Evolutionary conservation across 2,329 filamentous ascomycete genomes (phyloP).

Genomic region (Metarhizium rileyi): DNA sequence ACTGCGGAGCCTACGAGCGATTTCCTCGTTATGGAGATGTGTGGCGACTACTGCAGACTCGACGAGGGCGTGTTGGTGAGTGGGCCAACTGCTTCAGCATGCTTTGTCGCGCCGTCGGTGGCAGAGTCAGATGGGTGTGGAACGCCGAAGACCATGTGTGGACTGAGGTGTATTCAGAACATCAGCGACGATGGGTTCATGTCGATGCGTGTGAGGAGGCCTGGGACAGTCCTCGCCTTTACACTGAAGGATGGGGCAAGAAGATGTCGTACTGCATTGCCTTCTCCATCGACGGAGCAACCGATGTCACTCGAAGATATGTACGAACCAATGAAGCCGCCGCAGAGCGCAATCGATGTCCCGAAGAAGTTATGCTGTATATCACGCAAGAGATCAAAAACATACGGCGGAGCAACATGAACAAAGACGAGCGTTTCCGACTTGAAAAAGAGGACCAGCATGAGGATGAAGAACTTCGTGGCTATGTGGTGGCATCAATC

Average conservation of each 20-base stretch:
- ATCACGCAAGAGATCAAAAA: slow-evolving; percentile 87
- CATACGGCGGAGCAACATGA: slow-evolving; percentile 72
- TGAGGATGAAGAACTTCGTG: slow-evolving; percentile 66
- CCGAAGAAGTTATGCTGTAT: slow-evolving; percentile 84
- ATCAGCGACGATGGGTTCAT: slow-evolving; percentile 91
- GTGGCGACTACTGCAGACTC: slow-evolving; percentile 80
- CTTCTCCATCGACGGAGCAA: slow-evolving; percentile 80
- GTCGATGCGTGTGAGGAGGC: slow-evolving; percentile 90
- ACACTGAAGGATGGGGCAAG: slow-evolving; percentile 91
- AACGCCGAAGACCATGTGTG: slow-evolving; percentile 96
- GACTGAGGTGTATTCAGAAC: slow-evolving; percentile 95
- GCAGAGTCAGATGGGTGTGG: slow-evolving; percentile 94
- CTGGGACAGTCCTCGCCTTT: slow-evolving; percentile 89
- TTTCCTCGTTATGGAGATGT: slow-evolving; percentile 95
- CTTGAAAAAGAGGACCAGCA: slow-evolving; percentile 71
- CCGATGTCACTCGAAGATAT: slow-evolving; percentile 57
- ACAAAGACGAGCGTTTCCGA: slow-evolving; percentile 74
- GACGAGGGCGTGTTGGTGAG: slow-evolving; percentile 80
- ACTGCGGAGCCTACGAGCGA: slow-evolving; percentile 71
- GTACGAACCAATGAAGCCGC: slow-evolving; percentile 65
- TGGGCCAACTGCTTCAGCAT: slow-evolving; percentile 99
- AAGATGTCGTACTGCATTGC: slow-evolving; percentile 96
- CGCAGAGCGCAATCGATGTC: slow-evolving; percentile 64
- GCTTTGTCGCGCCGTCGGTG: slow-evolving; percentile 88
- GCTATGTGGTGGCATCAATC: slow-evolving; percentile 64